These are phyloP conservation scores for Ganoderma lingzhi DNA, from an alignment of 1,284 basidiomycete species.

Conservation along the genomic window DNA sequence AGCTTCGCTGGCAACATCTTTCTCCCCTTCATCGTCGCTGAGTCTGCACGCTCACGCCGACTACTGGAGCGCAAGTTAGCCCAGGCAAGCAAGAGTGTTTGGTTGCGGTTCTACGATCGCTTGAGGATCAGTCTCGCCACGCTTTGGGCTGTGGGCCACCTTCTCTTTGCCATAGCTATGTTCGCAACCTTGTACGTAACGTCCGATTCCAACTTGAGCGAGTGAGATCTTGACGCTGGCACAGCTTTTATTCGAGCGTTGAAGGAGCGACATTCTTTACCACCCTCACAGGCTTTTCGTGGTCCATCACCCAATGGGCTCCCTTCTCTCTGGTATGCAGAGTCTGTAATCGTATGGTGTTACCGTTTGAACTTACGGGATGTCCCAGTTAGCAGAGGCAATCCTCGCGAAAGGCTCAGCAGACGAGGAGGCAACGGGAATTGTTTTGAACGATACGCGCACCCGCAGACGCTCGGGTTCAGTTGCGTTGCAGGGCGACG, in stretches of 20 bases:
- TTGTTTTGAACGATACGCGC: conserved; percentile 56
- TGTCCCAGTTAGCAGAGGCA: conserved; percentile 70
- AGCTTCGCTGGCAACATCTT: conserved; percentile 75
- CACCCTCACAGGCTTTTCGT: conserved; percentile 76
- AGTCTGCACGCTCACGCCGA: conserved; percentile 38
- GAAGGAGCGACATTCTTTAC: conserved; percentile 71
- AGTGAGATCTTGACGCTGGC: conserved; percentile 7
- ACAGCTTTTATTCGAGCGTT: conserved; percentile 71
- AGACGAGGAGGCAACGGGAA: conserved; percentile 52
- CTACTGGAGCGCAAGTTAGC: conserved; percentile 37
- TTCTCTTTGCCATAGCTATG: conserved; percentile 77
- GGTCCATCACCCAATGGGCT: conserved; percentile 84
- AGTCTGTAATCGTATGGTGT: conserved; percentile 5
- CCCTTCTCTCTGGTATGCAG: conserved; percentile 75
- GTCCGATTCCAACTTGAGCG: conserved; percentile 1
- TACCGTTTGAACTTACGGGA: neutral
- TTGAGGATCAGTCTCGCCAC: conserved; percentile 65
- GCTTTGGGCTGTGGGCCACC: conserved; percentile 80
- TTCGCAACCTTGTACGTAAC: conserved; percentile 73
- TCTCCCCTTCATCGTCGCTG: conserved; percentile 74
- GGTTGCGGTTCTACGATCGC: conserved; percentile 43
- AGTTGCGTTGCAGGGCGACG: conserved; percentile 31
- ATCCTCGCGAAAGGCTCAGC: conserved; percentile 64
- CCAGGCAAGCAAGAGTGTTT: conserved; percentile 29
- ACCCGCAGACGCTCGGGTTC: conserved; percentile 35